Percentiles rank a stretch among this genome's conserved stretches.
These are phyloP conservation scores for Salvia sclarea DNA, from an alignment of 305 asterid species.

Conservation along the genomic window DNA sequence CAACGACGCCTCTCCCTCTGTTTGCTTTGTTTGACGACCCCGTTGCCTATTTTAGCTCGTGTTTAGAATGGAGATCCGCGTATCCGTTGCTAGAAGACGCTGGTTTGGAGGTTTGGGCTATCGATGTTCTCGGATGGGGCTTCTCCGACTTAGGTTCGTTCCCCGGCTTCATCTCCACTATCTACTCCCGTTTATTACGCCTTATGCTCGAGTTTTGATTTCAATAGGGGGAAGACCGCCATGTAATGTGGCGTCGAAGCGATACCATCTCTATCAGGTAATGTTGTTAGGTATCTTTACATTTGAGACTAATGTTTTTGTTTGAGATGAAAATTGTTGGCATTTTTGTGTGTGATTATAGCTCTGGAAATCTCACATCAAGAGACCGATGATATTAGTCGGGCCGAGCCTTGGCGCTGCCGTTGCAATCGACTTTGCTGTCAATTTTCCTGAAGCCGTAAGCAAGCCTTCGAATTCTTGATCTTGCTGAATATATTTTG, in stretches of 20 bases:
- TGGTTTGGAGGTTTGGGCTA: slow-evolving; percentile 81
- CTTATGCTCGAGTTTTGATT: slow-evolving; percentile 22
- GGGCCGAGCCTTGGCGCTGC: slow-evolving; percentile 99
- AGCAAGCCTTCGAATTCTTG: slow-evolving; percentile 29
- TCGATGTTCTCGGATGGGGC: slow-evolving; percentile 95
- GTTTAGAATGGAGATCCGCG: slow-evolving; percentile 81
- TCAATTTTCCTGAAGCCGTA: slow-evolving; percentile 87
- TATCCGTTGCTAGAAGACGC: slow-evolving; percentile 73
- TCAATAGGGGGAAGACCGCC: slow-evolving; percentile 59
- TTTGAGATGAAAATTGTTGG: neutral
- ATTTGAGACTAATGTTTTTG: neutral
- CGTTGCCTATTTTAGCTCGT: slow-evolving; percentile 49
- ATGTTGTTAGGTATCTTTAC: neutral
- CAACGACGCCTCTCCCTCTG: too few species aligned
- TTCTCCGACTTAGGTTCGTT: slow-evolving; percentile 69
- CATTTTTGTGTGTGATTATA: slow-evolving; percentile 25
- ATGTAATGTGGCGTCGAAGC: slow-evolving; percentile 68
- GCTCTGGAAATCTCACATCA: slow-evolving; percentile 84
- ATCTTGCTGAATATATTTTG: too few species aligned
- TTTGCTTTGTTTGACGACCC: neutral
- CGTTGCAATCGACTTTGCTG: slow-evolving; percentile 82
- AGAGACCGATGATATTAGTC: slow-evolving; percentile 77
- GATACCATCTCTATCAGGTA: slow-evolving; percentile 83
- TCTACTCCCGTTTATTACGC: too few species aligned
- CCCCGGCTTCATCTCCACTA: too few species aligned